These are phyloP conservation scores for Suhomyces vadensis DNA, from an alignment of 805 yeast genomes.

Conservation along the genomic window DNA sequence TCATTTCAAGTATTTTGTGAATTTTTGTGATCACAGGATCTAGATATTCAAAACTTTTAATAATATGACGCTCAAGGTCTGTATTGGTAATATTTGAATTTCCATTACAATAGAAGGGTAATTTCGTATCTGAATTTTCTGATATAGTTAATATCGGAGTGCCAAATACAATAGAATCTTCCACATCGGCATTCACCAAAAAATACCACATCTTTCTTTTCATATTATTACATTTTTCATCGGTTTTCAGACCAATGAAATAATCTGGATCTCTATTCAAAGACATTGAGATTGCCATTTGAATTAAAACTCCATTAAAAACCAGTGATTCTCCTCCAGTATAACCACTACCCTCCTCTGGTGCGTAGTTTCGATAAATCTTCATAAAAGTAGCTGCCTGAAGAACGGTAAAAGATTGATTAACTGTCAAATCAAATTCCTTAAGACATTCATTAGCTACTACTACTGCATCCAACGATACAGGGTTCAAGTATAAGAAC, in stretches of 20 bases:
- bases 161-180: conserved; percentile 30
- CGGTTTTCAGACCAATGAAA: conserved; percentile 17
- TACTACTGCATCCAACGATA: conserved; percentile 15
- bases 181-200: conserved; percentile 45
- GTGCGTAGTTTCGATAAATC: conserved; percentile 14
- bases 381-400: conserved; percentile 20
- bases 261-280: conserved; percentile 41
- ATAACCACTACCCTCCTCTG: conserved; percentile 15
- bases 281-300: conserved; percentile 40
- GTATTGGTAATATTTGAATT: conserved; percentile 37
- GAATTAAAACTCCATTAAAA: conserved; percentile 25
- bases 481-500: conserved; percentile 13
- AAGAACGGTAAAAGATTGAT: conserved; percentile 15
- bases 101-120: conserved; percentile 44
- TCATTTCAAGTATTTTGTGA: conserved; percentile 25
- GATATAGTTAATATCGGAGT: conserved; percentile 12
- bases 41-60: conserved; percentile 36
- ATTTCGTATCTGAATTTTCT: conserved; percentile 41
- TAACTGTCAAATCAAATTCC: conserved; percentile 11
- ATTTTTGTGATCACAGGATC: conserved; percentile 30
- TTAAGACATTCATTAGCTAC: conserved; percentile 17
- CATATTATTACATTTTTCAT: conserved; percentile 24
- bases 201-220: conserved; percentile 63
- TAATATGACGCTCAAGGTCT: conserved; percentile 43
- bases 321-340: conserved; percentile 17